Conservation (phyloP, 371 early-diverging fungal genomes). For the Mortierella sp. region DNA sequence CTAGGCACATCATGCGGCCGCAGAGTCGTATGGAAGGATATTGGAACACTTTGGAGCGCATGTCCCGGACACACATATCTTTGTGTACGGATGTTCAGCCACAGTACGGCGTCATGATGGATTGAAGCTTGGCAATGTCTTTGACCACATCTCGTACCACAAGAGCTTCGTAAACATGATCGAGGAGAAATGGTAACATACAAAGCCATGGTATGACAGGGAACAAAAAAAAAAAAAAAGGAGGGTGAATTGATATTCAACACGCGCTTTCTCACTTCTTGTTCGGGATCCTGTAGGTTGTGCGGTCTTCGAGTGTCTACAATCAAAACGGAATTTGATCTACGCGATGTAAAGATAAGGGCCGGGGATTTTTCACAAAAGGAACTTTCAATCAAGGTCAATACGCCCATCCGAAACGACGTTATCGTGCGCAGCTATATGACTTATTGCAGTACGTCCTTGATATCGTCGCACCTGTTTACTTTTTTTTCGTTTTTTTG, state of each 20-base stretch:
- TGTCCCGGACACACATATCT: conserved; percentile 60
- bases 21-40: conserved; percentile 76
- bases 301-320: conserved; percentile 73
- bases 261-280: no score
- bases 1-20: conserved; percentile 91
- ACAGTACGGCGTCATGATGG: conserved; percentile 91
- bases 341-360: conserved; percentile 60
- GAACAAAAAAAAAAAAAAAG: no score
- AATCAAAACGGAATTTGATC: conserved; percentile 68
- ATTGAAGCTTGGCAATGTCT: conserved; percentile 68
- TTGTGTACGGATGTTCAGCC: conserved; percentile 95
- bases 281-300: no score
- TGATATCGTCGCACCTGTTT: background rate
- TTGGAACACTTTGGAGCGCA: conserved; percentile 74
- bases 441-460: conserved; percentile 57
- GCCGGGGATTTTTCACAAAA: conserved; percentile 72
- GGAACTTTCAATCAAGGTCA: conserved; percentile 72
- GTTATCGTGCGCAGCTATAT: conserved; percentile 74
- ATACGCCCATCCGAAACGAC: conserved; percentile 73
- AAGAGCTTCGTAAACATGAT: conserved; percentile 85
- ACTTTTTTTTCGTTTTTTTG: background rate
- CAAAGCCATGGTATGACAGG: background rate
- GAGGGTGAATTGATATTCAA: no score
- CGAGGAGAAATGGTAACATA: conserved; percentile 70
- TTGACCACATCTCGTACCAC: conserved; percentile 84